Conservation (phyloP, 805 yeast species). For the Metschnikowia koreensis region DNA sequence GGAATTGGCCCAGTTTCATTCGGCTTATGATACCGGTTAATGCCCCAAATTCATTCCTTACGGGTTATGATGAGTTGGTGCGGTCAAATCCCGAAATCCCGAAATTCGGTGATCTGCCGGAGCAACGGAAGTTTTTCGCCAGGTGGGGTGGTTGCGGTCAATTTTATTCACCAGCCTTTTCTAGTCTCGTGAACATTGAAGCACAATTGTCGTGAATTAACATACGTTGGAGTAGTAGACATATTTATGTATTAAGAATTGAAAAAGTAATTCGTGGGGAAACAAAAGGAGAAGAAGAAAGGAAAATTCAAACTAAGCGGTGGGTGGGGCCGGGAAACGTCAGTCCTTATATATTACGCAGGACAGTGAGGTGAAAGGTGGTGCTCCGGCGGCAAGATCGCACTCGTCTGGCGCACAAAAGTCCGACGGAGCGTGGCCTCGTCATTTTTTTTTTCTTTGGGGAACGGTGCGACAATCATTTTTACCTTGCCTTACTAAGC, state of each 20-base stretch:
- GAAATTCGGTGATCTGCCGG: background rate
- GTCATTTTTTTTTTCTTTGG: background rate
- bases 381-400: conserved; percentile 9
- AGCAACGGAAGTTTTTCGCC: background rate
- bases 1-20: too few species aligned
- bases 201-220: conserved; percentile 7
- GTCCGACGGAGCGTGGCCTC: conserved; percentile 9
- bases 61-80: background rate
- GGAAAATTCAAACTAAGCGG: conserved; percentile 1
- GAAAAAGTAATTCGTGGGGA: conserved; percentile 4
- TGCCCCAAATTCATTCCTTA: too few species aligned
- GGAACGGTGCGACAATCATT: background rate
- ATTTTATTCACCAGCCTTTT: background rate
- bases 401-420: conserved; percentile 15
- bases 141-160: background rate
- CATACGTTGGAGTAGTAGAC: conserved; percentile 48
- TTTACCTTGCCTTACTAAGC: conserved; percentile 1
- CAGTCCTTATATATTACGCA: conserved; percentile 16
- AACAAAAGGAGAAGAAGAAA: conserved; percentile 3
- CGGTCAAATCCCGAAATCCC: background rate
- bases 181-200: background rate
- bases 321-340: conserved; percentile 13
- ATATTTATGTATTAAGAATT: conserved; percentile 18
- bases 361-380: conserved; percentile 7
- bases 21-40: too few species aligned